Base-by-base conservation (phyloP, 176 grass and related monocot species). In the Elaeis guineensis region DNA sequence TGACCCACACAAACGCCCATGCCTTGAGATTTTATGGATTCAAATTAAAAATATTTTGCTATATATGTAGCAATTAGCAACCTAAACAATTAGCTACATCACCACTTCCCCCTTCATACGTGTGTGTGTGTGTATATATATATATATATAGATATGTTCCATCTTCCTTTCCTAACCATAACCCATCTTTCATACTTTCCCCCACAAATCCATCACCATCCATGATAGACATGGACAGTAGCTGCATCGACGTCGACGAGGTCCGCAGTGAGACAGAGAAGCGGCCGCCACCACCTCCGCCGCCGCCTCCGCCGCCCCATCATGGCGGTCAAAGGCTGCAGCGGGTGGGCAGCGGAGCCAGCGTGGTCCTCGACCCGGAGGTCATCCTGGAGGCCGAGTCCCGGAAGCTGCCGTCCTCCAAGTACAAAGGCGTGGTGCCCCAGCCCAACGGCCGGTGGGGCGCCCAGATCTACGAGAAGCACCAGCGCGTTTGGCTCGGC, bases 401-500 rank as follows among this genome's bases (percentile, higher is more conserved):
- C 35, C 50, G 73, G 49, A 69, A 57, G 54, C 82, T 92, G 35
- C 88, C 94, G 50, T 98, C 88, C 4, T 99, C 88, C 14, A 81
- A 51, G 57, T 93, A 86, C 82, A 99, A 99, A 69, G 94, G 94
- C 66, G 94, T 99, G 5, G 94, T 99, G 51, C 85, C 94, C 14
- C 94, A 99, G 80, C 94, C 94, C 8, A 99, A 99, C 77, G 94
- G 94, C 22, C 79, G 94, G 5, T 99, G 94, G 94, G 94, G 94
- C 12, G 79, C 94, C 17, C 94, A 99, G 85, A 99, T 99, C 80
- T 99, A 99, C 63, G 94, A 99, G 79, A 75, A 79, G 6, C 94
- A 99, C 89, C 89, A 83, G 73, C 94, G 94, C 63, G 94, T 99
- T 23, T 99, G 94, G 94, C 88, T 99, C 5, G 94, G 94, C 57